phyloP scores from a whole-genome alignment of 2,329 filamentous ascomycete genomes.

The Colletotrichum kahawae region DNA sequence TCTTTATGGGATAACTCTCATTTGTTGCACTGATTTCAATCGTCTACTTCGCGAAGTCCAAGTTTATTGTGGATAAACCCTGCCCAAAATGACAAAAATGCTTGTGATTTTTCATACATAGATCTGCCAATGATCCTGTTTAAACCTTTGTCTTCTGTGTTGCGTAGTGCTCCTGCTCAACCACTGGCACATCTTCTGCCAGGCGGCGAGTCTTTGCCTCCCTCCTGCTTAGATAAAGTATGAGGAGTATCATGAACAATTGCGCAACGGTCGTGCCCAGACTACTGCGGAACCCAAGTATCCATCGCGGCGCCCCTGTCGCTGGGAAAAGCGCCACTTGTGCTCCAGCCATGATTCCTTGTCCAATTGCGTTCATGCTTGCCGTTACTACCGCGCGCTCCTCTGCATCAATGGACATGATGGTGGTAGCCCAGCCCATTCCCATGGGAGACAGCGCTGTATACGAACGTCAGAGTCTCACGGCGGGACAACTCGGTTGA shows the following conservation, averaged over 20 bases:
- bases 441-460: not conserved
- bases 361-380: conserved; percentile 47
- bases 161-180: not conserved
- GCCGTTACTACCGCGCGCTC: conserved; percentile 44
- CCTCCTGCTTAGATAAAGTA: not conserved
- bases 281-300: not conserved
- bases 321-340: conserved; percentile 43
- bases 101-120: no score
- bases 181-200: rapidly evolving
- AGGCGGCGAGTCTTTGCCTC: not conserved
- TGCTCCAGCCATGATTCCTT: conserved; percentile 42
- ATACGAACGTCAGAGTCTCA: not conserved
- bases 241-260: not conserved
- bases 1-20: not conserved
- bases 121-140: not conserved
- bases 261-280: not conserved
- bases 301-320: conserved; percentile 33
- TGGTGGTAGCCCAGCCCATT: conserved; percentile 42
- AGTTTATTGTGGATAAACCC: not conserved
- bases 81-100: not conserved
- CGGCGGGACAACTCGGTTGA: not conserved
- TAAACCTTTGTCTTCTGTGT: not conserved
- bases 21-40: not conserved
- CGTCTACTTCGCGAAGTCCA: not conserved
- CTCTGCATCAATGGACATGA: conserved; percentile 41